Evolutionary conservation across 345 rosid species (phyloP).

Genomic region (Ceriops tagal): DNA sequence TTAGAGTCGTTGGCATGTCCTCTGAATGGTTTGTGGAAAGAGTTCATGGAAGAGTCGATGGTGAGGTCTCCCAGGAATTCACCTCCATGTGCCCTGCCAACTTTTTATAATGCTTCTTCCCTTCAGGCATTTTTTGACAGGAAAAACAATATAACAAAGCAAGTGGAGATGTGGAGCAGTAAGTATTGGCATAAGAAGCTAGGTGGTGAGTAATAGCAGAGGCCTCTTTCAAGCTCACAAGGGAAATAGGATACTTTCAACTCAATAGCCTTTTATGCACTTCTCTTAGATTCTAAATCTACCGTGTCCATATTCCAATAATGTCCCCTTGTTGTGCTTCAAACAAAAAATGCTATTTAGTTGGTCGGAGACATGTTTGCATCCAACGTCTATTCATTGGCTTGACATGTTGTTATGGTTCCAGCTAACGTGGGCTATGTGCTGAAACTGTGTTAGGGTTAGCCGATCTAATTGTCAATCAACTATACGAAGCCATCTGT

Average conservation of each 20-base stretch:
- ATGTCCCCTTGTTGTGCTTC: slow-evolving; percentile 14
- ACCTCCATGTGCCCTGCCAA: slow-evolving; percentile 51
- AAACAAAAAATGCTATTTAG: too few relatives aligned
- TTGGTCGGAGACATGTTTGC: too few relatives aligned
- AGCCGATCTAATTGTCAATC: too few relatives aligned
- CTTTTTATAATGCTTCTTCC: slow-evolving; percentile 33
- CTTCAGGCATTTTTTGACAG: slow-evolving; percentile 36
- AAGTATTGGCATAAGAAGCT: slow-evolving; percentile 26
- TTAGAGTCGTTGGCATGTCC: slow-evolving; percentile 46
- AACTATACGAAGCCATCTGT: too few relatives aligned
- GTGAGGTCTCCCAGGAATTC: slow-evolving; percentile 46
- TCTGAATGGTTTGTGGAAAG: slow-evolving; percentile 32
- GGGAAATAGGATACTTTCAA: not conserved
- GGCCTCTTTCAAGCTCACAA: not conserved
- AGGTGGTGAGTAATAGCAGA: not conserved
- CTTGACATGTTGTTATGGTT: too few relatives aligned
- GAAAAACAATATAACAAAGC: slow-evolving; percentile 34
- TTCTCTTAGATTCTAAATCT: too few relatives aligned
- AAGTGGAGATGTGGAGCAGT: slow-evolving; percentile 57
- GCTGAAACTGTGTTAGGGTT: too few relatives aligned
- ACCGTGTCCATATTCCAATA: slow-evolving; percentile 16
- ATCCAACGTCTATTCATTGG: too few relatives aligned
- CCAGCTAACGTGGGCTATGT: too few relatives aligned
- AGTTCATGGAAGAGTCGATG: slow-evolving; percentile 57
- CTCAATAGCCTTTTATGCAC: too few relatives aligned